Conservation (phyloP, 73 alveolate genomes). For the Symbiodinium natans region DNA sequence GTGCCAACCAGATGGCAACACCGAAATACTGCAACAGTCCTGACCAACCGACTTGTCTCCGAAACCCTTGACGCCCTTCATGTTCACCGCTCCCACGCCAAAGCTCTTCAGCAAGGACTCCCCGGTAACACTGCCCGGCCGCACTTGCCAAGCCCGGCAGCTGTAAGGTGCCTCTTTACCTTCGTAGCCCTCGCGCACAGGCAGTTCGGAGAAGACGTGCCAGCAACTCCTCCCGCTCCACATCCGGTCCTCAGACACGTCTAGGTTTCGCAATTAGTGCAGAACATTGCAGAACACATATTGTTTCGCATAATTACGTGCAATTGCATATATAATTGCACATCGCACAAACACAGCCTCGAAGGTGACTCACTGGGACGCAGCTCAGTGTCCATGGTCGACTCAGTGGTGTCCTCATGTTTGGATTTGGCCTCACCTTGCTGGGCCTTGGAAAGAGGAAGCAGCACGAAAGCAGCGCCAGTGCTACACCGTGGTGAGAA, state of each 20-base stretch:
- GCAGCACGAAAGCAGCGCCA: background rate
- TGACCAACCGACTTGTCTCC: conserved; percentile 82
- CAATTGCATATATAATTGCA: background rate
- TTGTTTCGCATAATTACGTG: background rate
- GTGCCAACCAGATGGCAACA: conserved; percentile 52
- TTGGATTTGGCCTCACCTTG: background rate
- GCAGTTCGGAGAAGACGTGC: conserved; percentile 74
- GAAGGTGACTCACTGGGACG: background rate
- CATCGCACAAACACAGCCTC: background rate
- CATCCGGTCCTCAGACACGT: conserved; percentile 29
- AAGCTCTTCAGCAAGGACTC: conserved; percentile 21
- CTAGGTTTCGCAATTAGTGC: background rate
- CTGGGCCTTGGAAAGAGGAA: conserved; percentile 8
- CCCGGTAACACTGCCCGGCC: conserved; percentile 39
- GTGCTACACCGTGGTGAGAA: background rate
- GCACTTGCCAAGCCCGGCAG: conserved; percentile 55
- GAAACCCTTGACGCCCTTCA: conserved; percentile 59
- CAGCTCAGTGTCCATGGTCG: background rate
- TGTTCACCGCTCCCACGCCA: conserved; percentile 58
- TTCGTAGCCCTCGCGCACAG: background rate
- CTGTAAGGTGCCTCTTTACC: conserved; percentile 37
- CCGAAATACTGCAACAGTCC: conserved; percentile 78
- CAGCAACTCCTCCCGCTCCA: conserved; percentile 45
- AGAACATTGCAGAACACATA: no score
- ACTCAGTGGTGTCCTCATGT: conserved; percentile 7